Evolutionary conservation across 306 rosid genomes (phyloP).

Genomic region (Dalbergia cultrata): DNA sequence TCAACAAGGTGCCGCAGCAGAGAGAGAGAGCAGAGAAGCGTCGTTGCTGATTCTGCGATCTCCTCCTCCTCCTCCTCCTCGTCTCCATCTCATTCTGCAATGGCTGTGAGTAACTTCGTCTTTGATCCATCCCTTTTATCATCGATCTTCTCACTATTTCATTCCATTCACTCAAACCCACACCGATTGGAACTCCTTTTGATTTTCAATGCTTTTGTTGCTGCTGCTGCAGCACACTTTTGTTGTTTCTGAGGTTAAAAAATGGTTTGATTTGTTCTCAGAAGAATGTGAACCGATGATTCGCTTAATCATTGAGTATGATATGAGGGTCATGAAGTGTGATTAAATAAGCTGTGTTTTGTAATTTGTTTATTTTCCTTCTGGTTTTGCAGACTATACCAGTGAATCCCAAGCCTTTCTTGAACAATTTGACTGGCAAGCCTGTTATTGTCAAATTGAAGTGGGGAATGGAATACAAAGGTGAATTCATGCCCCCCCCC

Average conservation of each 20-base stretch:
- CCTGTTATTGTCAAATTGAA: slow-evolving; percentile 63
- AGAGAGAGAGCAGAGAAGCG: neutral
- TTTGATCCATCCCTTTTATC: neutral
- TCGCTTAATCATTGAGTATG: neutral
- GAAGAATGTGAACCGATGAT: slow-evolving; percentile 1
- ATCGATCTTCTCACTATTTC: too few relatives aligned
- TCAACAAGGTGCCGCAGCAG: neutral
- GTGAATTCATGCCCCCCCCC: slow-evolving; percentile 14
- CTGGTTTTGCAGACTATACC: slow-evolving; percentile 59
- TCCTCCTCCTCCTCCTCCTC: neutral
- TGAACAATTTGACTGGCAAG: slow-evolving; percentile 72
- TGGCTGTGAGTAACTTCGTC: slow-evolving; percentile 48
- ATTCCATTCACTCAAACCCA: too few relatives aligned
- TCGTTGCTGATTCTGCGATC: neutral
- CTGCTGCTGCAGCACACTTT: too few relatives aligned
- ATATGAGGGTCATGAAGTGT: neutral
- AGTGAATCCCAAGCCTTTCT: slow-evolving; percentile 66
- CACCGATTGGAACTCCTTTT: too few relatives aligned
- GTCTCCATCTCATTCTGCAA: neutral
- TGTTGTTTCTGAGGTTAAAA: too few relatives aligned
- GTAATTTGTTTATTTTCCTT: neutral
- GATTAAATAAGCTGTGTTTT: neutral
- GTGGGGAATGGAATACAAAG: slow-evolving; percentile 73
- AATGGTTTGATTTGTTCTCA: too few relatives aligned
- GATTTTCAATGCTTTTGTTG: too few relatives aligned